phyloP scores from a whole-genome alignment of 257 asterid species.

The Vinca minor region DNA sequence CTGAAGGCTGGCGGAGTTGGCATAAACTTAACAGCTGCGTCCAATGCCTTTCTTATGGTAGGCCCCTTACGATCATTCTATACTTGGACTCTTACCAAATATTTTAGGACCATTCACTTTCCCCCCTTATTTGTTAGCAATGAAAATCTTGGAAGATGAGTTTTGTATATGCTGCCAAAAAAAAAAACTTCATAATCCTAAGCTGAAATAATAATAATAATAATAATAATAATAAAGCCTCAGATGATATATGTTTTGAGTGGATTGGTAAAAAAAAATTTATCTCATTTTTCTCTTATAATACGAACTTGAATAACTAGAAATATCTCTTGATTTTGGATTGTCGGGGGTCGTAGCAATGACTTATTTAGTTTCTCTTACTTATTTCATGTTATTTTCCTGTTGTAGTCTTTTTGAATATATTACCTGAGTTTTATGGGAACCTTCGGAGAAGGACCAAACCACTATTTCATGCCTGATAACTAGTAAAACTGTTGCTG shows the following conservation, averaged over 20 bases:
- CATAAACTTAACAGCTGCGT: slow-evolving; percentile 88
- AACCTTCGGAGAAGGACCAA: background rate
- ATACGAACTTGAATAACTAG: background rate
- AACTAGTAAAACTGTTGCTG: background rate
- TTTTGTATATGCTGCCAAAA: background rate
- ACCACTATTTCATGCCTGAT: background rate
- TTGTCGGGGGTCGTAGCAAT: too few species aligned
- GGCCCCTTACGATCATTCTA: background rate
- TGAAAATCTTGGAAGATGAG: too few species aligned
- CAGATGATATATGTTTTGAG: background rate
- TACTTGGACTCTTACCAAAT: background rate
- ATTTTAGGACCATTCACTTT: background rate
- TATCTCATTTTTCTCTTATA: background rate
- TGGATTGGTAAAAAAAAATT: too few species aligned
- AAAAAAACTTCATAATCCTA: too few species aligned
- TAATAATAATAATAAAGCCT: too few species aligned
- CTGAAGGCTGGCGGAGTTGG: slow-evolving; percentile 99
- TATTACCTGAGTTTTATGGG: background rate
- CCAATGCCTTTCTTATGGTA: slow-evolving; percentile 92
- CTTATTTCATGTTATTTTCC: background rate
- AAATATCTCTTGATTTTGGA: background rate
- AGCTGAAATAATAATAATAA: background rate
- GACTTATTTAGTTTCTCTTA: background rate
- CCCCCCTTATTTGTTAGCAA: background rate
- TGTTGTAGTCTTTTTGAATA: background rate